Percentiles rank a stretch among this genome's conserved stretches.
Conservation (phyloP, 2,329 filamentous ascomycete species). For the Echinosphaeria canescens region DNA sequence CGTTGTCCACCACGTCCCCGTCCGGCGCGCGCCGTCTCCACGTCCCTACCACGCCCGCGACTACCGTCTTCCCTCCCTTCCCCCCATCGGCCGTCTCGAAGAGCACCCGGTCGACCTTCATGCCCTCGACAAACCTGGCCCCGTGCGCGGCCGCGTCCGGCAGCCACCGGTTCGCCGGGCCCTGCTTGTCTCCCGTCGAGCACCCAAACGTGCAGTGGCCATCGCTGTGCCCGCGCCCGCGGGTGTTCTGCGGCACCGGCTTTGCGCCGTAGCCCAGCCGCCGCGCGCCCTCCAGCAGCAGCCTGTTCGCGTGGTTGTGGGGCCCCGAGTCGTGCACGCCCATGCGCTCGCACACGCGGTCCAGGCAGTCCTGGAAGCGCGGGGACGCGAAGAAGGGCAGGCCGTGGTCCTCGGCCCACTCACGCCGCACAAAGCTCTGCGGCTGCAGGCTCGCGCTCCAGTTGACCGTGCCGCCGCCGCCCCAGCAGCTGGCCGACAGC, state of each 20-base stretch:
- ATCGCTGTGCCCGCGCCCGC: conserved; percentile 47
- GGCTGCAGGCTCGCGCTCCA: conserved; percentile 46
- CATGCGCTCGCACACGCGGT: conserved; percentile 56
- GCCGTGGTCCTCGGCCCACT: conserved; percentile 47
- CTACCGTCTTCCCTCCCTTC: conserved; percentile 33
- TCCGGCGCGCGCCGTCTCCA: conserved; percentile 50
- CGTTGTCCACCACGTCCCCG: conserved; percentile 29
- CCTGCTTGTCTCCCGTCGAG: conserved; percentile 50
- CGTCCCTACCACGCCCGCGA: conserved; percentile 49
- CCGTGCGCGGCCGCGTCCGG: conserved; percentile 56
- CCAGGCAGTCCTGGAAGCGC: conserved; percentile 52
- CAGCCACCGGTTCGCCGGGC: conserved; percentile 50
- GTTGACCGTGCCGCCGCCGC: conserved; percentile 68
- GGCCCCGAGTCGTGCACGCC: conserved; percentile 48
- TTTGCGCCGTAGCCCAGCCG: conserved; percentile 51
- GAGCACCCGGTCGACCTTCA: conserved; percentile 43
- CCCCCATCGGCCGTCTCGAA: conserved; percentile 30
- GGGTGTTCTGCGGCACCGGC: conserved; percentile 57
- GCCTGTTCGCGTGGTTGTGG: conserved; percentile 42
- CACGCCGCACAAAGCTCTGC: conserved; percentile 50
- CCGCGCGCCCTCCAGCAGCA: conserved; percentile 47
- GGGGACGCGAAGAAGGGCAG: conserved; percentile 50
- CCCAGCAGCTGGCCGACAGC: conserved; percentile 49
- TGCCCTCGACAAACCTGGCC: conserved; percentile 61
- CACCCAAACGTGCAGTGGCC: conserved; percentile 34